These are phyloP conservation scores for Butyriboletus pseudospeciosus DNA, from an alignment of 1,284 basidiomycete genomes.

Conservation along the genomic window DNA sequence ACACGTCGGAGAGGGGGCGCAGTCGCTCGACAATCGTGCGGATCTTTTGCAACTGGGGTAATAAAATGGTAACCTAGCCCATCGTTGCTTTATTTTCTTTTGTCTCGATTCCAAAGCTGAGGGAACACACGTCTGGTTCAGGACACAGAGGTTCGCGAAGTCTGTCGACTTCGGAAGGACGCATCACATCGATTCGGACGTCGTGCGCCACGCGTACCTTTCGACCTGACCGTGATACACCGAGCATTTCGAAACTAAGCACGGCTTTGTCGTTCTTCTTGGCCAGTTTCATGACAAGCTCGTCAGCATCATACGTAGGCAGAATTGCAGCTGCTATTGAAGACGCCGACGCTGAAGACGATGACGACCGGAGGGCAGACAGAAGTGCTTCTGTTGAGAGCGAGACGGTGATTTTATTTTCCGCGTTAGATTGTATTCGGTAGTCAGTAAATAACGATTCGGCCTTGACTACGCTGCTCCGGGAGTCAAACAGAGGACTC, in stretches of 20 bases:
- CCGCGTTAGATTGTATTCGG: conserved; percentile 82
- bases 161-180: conserved; percentile 64
- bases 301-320: conserved; percentile 48
- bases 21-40: conserved; percentile 77
- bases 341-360: conserved; percentile 39
- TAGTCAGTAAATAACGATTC: conserved; percentile 77
- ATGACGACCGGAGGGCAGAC: conserved; percentile 66
- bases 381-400: conserved; percentile 72
- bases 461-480: conserved; percentile 53
- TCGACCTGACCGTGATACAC: conserved; percentile 51
- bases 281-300: conserved; percentile 76
- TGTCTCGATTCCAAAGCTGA: background rate
- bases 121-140: conserved; percentile 67
- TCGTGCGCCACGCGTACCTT: conserved; percentile 64
- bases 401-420: conserved; percentile 77
- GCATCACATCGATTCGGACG: conserved; percentile 73
- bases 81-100: conserved; percentile 3
- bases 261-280: conserved; percentile 77
- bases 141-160: conserved; percentile 84
- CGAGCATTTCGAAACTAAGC: conserved; percentile 68
- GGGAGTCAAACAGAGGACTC: background rate
- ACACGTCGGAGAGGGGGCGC: conserved; percentile 67
- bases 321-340: conserved; percentile 28
- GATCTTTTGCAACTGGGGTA: conserved; percentile 75
- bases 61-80: conserved; percentile 71